Conservation (phyloP, 768 basidiomycete genomes). For the Boletus subparvulus region DNA sequence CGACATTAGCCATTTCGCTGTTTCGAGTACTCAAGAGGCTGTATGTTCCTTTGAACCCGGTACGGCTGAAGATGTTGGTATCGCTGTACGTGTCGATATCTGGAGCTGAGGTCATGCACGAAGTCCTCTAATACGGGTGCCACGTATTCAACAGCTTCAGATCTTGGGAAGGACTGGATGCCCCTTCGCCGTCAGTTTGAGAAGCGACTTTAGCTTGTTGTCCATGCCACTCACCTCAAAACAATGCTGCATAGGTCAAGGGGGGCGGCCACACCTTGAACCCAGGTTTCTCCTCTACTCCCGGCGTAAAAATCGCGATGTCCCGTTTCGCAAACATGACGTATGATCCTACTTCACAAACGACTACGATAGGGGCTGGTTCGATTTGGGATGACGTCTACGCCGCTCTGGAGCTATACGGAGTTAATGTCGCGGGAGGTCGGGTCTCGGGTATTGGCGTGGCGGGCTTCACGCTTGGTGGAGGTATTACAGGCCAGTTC, state of each 20-base stretch:
- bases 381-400: conserved; percentile 72
- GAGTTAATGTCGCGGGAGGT: conserved; percentile 58
- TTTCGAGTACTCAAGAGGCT: conserved; percentile 45
- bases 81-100: conserved; percentile 39
- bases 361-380: conserved; percentile 40
- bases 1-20: conserved; percentile 50
- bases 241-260: conserved; percentile 45
- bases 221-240: background rate
- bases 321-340: conserved; percentile 43
- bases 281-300: conserved; percentile 58
- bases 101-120: background rate
- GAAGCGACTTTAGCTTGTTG: background rate
- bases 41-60: conserved; percentile 60
- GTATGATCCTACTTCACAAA: conserved; percentile 41
- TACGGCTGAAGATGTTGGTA: conserved; percentile 50
- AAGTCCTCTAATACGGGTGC: background rate
- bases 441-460: conserved; percentile 59
- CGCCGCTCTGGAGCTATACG: conserved; percentile 45
- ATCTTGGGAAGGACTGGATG: conserved; percentile 45
- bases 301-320: conserved; percentile 60
- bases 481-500: conserved; percentile 39
- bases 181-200: conserved; percentile 51
- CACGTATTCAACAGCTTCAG: conserved; percentile 38
- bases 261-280: conserved; percentile 59
- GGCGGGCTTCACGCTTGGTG: conserved; percentile 58